Conservation (phyloP, 305 asterid species). For the Euphrasia arctica region DNA sequence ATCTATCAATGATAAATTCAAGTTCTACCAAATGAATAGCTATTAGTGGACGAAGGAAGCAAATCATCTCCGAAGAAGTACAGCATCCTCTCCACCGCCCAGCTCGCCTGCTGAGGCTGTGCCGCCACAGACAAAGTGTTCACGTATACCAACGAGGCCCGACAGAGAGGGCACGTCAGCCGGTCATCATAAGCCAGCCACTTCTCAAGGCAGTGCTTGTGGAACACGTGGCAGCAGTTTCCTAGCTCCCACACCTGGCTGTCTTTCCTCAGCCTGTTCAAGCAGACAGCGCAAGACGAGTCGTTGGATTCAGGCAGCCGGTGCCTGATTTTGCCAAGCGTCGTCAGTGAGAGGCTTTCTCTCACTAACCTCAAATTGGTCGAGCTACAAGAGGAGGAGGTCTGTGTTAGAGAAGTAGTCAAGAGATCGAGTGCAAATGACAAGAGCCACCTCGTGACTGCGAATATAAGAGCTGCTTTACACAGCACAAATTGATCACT, state of each 20-base stretch:
- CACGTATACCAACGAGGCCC: conserved; percentile 45
- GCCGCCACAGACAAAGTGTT: conserved; percentile 23
- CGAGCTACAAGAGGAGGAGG: conserved; percentile 22
- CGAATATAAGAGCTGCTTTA: conserved; percentile 56
- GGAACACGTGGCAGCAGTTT: conserved; percentile 78
- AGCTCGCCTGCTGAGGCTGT: conserved; percentile 55
- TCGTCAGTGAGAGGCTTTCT: conserved; percentile 46
- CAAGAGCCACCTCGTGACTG: conserved; percentile 55
- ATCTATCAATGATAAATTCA: neutral
- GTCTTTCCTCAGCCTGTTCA: conserved; percentile 42
- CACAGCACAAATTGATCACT: conserved; percentile 51
- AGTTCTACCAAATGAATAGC: conserved; percentile 3
- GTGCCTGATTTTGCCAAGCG: conserved; percentile 37
- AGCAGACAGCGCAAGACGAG: conserved; percentile 57
- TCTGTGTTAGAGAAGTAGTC: conserved; percentile 21
- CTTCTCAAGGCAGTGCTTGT: conserved; percentile 62
- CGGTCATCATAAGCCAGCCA: conserved; percentile 58
- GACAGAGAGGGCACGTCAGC: conserved; percentile 70
- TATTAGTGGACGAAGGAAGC: conserved; percentile 32
- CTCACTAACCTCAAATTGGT: conserved; percentile 34
- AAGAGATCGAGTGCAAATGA: conserved; percentile 42
- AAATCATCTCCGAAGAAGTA: conserved; percentile 85
- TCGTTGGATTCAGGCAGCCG: conserved; percentile 36
- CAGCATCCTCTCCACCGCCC: conserved; percentile 80
- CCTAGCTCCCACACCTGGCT: conserved; percentile 62